phyloP scores from a whole-genome alignment of 2,329 filamentous ascomycete species.

The Neonectria coccinea region DNA sequence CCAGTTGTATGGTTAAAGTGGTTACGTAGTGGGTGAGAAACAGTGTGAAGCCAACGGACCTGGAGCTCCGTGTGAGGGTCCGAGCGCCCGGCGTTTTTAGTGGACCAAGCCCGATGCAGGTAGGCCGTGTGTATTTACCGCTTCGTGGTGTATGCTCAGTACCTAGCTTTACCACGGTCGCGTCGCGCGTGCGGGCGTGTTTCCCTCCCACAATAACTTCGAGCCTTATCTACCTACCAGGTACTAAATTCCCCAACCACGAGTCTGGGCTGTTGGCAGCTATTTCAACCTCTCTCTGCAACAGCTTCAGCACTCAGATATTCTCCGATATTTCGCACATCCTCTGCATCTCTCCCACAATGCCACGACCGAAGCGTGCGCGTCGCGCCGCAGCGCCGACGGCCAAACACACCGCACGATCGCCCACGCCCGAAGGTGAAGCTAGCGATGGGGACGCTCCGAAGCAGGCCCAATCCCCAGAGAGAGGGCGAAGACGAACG shows the following conservation, averaged over 20 bases:
- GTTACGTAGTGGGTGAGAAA: not conserved
- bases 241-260: slow-evolving; percentile 18
- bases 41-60: not conserved
- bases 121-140: slow-evolving; percentile 22
- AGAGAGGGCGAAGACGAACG: slow-evolving; percentile 42
- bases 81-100: slow-evolving; percentile 35
- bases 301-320: slow-evolving; percentile 18
- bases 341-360: slow-evolving; percentile 27
- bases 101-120: slow-evolving; percentile 25
- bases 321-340: not conserved
- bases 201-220: slow-evolving; percentile 39
- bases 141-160: not conserved
- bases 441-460: slow-evolving; percentile 32
- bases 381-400: slow-evolving; percentile 44
- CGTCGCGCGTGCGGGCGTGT: slow-evolving; percentile 48
- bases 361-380: slow-evolving; percentile 48
- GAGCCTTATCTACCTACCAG: slow-evolving; percentile 11
- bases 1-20: not conserved
- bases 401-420: slow-evolving; percentile 36
- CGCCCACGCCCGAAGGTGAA: slow-evolving; percentile 35
- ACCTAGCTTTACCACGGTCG: slow-evolving; percentile 38
- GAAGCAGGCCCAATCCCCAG: slow-evolving; percentile 32
- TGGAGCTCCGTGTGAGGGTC: slow-evolving; percentile 27
- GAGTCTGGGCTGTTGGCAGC: slow-evolving; percentile 19
- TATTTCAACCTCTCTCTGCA: not conserved